These are phyloP conservation scores for Ceratobasidium sp. DNA, from an alignment of 1,284 basidiomycete species.

Conservation along the genomic window DNA sequence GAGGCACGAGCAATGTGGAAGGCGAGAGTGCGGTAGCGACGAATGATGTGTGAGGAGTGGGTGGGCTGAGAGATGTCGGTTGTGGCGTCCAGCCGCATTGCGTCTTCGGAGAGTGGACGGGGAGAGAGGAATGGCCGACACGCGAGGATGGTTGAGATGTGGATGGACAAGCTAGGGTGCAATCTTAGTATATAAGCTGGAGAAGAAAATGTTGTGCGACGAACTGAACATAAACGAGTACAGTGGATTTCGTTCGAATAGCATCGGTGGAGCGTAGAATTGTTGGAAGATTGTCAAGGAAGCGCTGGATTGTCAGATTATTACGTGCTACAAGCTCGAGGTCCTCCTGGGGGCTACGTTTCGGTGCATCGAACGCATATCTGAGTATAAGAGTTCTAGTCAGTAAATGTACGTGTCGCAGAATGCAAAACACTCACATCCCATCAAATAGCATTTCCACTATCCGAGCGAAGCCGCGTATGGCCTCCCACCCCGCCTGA, in stretches of 20 bases:
- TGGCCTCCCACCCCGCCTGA: conserved; percentile 2
- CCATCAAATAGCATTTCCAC: conserved; percentile 5
- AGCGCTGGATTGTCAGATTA: conserved; percentile 1
- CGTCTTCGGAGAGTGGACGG: not conserved
- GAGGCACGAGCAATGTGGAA: conserved; percentile 9
- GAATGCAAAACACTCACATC: not conserved
- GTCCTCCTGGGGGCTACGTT: not conserved
- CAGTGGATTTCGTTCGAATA: not conserved
- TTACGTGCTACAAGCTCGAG: conserved; percentile 12
- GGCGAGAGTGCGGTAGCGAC: conserved; percentile 7
- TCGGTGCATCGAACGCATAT: conserved; percentile 12
- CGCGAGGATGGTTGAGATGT: not conserved
- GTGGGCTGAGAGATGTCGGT: not conserved
- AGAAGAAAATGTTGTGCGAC: no score
- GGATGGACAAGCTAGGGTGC: not conserved
- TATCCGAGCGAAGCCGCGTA: not conserved
- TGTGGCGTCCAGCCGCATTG: not conserved
- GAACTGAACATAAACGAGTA: not conserved
- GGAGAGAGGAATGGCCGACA: conserved; percentile 4
- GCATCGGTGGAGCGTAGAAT: conserved; percentile 1
- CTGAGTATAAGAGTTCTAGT: not conserved
- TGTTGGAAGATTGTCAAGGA: conserved; percentile 3
- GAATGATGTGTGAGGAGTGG: not conserved
- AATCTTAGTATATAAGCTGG: not conserved
- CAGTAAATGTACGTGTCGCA: not conserved